Evolutionary conservation across 179 eudicot genomes (phyloP).

Genomic region (Camellia oleifera): DNA sequence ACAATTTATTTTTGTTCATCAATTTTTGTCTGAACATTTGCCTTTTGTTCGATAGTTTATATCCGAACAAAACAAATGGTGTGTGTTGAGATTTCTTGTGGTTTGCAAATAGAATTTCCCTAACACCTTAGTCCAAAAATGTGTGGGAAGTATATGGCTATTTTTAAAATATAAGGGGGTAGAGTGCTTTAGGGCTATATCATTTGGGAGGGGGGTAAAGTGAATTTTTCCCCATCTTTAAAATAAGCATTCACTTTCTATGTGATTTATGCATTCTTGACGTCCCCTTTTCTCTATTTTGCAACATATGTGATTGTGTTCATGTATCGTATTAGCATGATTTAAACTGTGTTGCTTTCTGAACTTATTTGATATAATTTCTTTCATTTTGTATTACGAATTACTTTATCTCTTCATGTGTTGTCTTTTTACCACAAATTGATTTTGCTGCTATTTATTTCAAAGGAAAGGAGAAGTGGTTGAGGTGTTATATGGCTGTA

Average conservation of each 20-base stretch:
- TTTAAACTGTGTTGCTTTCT: constrained; percentile 1
- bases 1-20: too few species aligned
- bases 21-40: too few species aligned
- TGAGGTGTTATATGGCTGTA: neutral
- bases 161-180: too few species aligned
- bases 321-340: neutral
- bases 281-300: neutral
- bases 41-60: too few species aligned
- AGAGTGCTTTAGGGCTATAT: too few species aligned
- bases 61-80: too few species aligned
- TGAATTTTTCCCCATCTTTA: neutral
- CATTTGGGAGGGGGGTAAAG: too few species aligned
- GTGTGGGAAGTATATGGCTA: too few species aligned
- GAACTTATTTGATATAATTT: neutral
- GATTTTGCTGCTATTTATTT: neutral
- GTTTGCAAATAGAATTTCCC: too few species aligned
- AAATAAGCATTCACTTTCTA: neutral
- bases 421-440: neutral
- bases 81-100: too few species aligned
- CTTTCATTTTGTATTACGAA: neutral
- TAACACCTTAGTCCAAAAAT: too few species aligned
- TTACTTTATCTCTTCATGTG: neutral
- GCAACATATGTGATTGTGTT: neutral
- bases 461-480: neutral
- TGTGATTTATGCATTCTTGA: neutral